Evolutionary conservation across 257 asterid species (phyloP).

Genomic region (Scutellaria baicalensis): DNA sequence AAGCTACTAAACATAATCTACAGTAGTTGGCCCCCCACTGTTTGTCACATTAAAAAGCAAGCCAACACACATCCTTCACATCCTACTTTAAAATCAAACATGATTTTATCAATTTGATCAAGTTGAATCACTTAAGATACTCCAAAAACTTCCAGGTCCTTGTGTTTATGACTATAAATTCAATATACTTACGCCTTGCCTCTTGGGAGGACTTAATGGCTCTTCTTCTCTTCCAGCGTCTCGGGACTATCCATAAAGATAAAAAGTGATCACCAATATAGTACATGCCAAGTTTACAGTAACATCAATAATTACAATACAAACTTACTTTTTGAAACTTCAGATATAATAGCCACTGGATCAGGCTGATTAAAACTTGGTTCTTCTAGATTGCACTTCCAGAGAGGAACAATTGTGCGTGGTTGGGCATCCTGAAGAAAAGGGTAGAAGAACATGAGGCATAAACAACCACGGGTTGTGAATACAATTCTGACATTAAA

Average conservation of each 20-base stretch:
- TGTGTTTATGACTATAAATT: slow-evolving; percentile 22
- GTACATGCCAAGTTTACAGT: neutral
- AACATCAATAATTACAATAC: slow-evolving; percentile 2
- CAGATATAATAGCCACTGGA: slow-evolving; percentile 61
- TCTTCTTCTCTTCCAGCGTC: slow-evolving; percentile 74
- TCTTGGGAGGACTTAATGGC: slow-evolving; percentile 60
- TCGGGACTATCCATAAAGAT: slow-evolving; percentile 66
- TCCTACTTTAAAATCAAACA: slow-evolving; percentile 4
- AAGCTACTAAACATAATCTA: neutral
- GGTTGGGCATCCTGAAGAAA: slow-evolving; percentile 84
- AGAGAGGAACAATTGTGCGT: slow-evolving; percentile 66
- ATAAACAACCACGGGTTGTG: neutral
- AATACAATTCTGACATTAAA: neutral
- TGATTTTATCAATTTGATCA: neutral
- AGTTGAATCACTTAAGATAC: neutral
- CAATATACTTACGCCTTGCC: slow-evolving; percentile 69
- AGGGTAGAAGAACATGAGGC: neutral
- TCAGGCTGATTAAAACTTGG: slow-evolving; percentile 71
- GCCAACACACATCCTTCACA: neutral
- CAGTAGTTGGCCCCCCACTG: neutral
- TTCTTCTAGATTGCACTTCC: slow-evolving; percentile 92
- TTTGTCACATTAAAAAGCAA: slow-evolving; percentile 1
- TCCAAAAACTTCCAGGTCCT: neutral
- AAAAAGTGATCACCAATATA: slow-evolving; percentile 29
- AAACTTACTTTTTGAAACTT: slow-evolving; percentile 61